phyloP scores from a whole-genome alignment of 2,329 filamentous ascomycete genomes.

The Ascomycota sp. region DNA sequence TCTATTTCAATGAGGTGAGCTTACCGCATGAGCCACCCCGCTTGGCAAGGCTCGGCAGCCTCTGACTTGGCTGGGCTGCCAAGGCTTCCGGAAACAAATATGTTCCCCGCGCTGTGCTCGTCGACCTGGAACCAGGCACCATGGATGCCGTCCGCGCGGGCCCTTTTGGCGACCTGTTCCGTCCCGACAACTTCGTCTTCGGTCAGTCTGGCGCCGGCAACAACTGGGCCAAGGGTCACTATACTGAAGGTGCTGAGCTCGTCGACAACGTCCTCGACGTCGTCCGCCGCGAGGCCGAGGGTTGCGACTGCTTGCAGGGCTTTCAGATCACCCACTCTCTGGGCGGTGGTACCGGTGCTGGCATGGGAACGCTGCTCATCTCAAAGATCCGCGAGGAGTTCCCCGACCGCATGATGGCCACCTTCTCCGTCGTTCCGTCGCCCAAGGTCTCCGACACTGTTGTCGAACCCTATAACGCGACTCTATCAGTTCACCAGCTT shows the following conservation, averaged over 20 bases:
- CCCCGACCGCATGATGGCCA: slow-evolving; percentile 99
- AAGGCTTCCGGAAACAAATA: slow-evolving; percentile 96
- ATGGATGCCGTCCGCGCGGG: slow-evolving; percentile 98
- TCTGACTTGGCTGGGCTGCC: background rate
- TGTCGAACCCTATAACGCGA: slow-evolving; percentile 99
- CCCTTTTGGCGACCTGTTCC: slow-evolving; percentile 97
- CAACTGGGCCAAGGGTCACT: slow-evolving; percentile 99
- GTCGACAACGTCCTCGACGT: slow-evolving; percentile 97
- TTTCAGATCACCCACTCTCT: slow-evolving; percentile 99
- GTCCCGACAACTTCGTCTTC: slow-evolving; percentile 99
- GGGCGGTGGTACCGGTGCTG: slow-evolving; percentile 98
- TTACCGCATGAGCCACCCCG: background rate
- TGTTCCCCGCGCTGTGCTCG: slow-evolving; percentile 95
- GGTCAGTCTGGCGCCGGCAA: slow-evolving; percentile 98
- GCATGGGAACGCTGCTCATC: slow-evolving; percentile 99
- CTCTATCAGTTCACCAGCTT: slow-evolving; percentile 94
- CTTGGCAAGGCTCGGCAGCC: background rate
- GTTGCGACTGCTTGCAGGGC: slow-evolving; percentile 97
- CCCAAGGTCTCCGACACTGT: slow-evolving; percentile 99
- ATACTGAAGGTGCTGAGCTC: slow-evolving; percentile 98
- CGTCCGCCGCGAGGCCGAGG: slow-evolving; percentile 94
- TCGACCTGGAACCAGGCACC: slow-evolving; percentile 98
- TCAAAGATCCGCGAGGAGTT: slow-evolving; percentile 99
- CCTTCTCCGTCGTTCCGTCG: slow-evolving; percentile 95
- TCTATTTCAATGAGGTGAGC: slow-evolving; percentile 76